phyloP scores from a whole-genome alignment of 176 grass and related monocot genomes.

The Thinopyrum elongatum region DNA sequence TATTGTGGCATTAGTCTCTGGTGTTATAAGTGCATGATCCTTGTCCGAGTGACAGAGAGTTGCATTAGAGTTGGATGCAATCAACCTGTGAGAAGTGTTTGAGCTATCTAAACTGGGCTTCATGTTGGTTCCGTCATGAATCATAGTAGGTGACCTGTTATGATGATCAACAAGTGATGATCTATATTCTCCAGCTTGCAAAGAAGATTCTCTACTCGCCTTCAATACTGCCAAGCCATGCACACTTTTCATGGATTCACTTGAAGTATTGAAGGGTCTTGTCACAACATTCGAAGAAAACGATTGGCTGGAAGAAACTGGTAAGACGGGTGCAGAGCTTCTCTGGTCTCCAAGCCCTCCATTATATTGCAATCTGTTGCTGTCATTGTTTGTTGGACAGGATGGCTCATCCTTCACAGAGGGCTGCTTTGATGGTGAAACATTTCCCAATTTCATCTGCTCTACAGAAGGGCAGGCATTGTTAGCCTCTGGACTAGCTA shows the following conservation, averaged over 20 bases:
- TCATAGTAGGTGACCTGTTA: conserved; percentile 25
- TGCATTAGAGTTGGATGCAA: conserved; percentile 35
- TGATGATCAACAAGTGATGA: conserved; percentile 31
- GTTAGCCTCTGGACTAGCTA: conserved; percentile 5
- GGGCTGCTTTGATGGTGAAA: conserved; percentile 32
- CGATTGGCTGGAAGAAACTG: conserved; percentile 33
- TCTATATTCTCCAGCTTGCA: conserved; percentile 18
- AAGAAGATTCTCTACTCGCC: conserved; percentile 29
- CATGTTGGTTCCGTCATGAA: conserved; percentile 27
- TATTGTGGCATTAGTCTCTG: conserved; percentile 40
- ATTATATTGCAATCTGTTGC: conserved; percentile 15
- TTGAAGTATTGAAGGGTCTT: conserved; percentile 18
- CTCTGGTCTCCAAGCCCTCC: conserved; percentile 29
- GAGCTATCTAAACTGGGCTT: conserved; percentile 36
- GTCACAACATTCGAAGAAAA: conserved; percentile 25
- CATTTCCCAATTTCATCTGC: conserved; percentile 28
- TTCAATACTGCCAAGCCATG: conserved; percentile 28
- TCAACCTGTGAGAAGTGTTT: conserved; percentile 34
- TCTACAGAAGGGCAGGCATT: conserved; percentile 19
- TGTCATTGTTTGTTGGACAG: conserved; percentile 10
- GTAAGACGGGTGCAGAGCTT: conserved; percentile 8
- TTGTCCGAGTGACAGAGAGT: conserved; percentile 44
- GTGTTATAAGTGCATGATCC: conserved; percentile 38
- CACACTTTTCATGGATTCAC: conserved; percentile 9
- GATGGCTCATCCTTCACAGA: background rate